These are phyloP conservation scores for Stipa capillata DNA, from an alignment of 176 grass and related monocot species.

Conservation along the genomic window DNA sequence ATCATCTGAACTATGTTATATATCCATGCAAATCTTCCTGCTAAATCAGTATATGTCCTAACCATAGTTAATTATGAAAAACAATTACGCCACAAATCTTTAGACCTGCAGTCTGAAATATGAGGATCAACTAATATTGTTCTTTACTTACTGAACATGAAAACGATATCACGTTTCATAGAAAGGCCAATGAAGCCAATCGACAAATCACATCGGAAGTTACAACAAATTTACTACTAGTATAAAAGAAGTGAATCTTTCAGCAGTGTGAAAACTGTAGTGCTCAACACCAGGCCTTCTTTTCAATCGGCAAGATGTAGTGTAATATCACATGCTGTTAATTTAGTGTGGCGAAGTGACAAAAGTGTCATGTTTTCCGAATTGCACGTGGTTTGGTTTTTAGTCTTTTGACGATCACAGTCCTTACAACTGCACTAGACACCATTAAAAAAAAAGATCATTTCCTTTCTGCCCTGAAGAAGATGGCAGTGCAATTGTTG, in stretches of 20 bases:
- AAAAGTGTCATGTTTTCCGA: background rate
- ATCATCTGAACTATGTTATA: background rate
- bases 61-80: background rate
- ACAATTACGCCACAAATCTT: background rate
- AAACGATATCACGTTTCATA: background rate
- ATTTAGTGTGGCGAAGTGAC: background rate
- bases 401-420: background rate
- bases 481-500: background rate
- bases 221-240: background rate
- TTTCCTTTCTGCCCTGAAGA: background rate
- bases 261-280: background rate
- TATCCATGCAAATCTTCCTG: background rate
- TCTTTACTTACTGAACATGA: background rate
- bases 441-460: background rate
- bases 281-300: background rate
- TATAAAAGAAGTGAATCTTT: slow-evolving; percentile 5
- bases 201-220: background rate
- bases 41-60: background rate
- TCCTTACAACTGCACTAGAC: background rate
- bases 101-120: background rate
- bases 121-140: background rate
- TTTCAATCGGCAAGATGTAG: slow-evolving; percentile 4
- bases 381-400: background rate
- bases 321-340: background rate
- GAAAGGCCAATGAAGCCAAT: background rate